Evolutionary conservation across 2,329 filamentous ascomycete species (phyloP).

Genomic region (Stylonectria norvegica): DNA sequence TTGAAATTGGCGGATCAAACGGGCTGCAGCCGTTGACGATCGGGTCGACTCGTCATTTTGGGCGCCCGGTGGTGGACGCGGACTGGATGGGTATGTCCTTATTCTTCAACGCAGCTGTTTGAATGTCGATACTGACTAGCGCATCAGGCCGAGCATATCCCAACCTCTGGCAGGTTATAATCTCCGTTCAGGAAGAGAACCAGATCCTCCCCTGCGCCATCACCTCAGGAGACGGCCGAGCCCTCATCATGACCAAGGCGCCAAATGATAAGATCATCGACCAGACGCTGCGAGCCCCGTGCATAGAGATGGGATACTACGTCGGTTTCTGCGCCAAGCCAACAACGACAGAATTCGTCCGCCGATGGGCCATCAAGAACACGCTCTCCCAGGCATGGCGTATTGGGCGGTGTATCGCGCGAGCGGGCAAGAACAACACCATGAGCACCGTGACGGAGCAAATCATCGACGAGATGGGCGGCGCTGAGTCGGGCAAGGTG

Average conservation of each 20-base stretch:
- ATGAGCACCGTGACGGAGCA: constrained; percentile 39
- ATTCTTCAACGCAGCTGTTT: neutral
- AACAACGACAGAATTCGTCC: constrained; percentile 31
- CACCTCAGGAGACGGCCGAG: constrained; percentile 13
- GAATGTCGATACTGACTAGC: neutral
- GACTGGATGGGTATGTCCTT: constrained; percentile 35
- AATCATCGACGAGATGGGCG: constrained; percentile 38
- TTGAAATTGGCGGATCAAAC: constrained; percentile 51
- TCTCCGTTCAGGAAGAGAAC: constrained; percentile 32
- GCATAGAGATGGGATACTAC: constrained; percentile 30
- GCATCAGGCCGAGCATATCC: constrained; percentile 22
- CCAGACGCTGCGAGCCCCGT: constrained; percentile 7
- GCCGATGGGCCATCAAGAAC: constrained; percentile 33
- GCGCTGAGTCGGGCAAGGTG: constrained; percentile 18
- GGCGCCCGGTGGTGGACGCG: constrained; percentile 27
- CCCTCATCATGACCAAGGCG: constrained; percentile 11
- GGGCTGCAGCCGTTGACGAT: constrained; percentile 41
- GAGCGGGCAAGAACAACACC: constrained; percentile 20
- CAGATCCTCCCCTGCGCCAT: constrained; percentile 29
- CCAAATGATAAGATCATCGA: constrained; percentile 26
- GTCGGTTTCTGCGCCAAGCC: constrained; percentile 29
- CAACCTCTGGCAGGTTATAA: constrained; percentile 23
- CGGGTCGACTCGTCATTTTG: constrained; percentile 3
- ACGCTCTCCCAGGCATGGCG: constrained; percentile 39
- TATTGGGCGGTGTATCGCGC: constrained; percentile 46